Base-by-base conservation (phyloP, 768 basidiomycete genomes). In the Phlebiopsis gigantea region DNA sequence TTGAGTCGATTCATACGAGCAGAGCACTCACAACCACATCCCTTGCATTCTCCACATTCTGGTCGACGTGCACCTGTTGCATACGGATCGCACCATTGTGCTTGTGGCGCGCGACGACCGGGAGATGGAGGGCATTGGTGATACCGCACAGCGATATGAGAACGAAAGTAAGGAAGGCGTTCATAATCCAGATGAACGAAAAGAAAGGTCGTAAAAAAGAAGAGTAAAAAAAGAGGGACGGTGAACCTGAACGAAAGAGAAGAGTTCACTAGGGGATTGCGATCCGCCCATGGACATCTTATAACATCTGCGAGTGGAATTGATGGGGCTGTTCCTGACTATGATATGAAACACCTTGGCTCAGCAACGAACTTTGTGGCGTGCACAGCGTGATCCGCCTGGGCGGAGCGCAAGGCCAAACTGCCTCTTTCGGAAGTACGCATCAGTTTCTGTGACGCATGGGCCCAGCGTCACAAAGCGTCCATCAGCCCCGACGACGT, bases 81-180 rank as follows among this genome's bases (percentile, higher is more conserved):
- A 56, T 59, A 9, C 24, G 30, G 29, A 52, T 62, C 15, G 47
- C 47, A 19, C 47, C 26, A 30, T 28, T 48, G 14, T 48, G 28
- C 26, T 30, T 26, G 29, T 52, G 57, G 29, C 45, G 57, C 55
- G 57, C 50, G 24, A 56, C 48, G 21, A 61, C 56, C 10, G 61
- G 61, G 42, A 65, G 21, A 29, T 51, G 30, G 39, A 61, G 57
- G 30, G 63, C 63, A 57, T 58, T 53, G 47, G 59, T 15, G 55
- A 65, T 57, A 62, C 63, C 61, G 63, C 61, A 61, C 63, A 65
- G 63, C 63, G 63, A 65, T 62, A 60, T 46, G 28, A 65, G 34
- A 43, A 62, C 17, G 45, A 61, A 31, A 34, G 54, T 31, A 52
- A 62, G 25, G 21, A 61, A 29, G 45, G 61, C 21, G 61, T 62